Evolutionary conservation across 2,329 filamentous ascomycete species (phyloP), one percentile per base, ranked within the genome.

Genomic region (Botryosphaeria dothidea): DNA sequence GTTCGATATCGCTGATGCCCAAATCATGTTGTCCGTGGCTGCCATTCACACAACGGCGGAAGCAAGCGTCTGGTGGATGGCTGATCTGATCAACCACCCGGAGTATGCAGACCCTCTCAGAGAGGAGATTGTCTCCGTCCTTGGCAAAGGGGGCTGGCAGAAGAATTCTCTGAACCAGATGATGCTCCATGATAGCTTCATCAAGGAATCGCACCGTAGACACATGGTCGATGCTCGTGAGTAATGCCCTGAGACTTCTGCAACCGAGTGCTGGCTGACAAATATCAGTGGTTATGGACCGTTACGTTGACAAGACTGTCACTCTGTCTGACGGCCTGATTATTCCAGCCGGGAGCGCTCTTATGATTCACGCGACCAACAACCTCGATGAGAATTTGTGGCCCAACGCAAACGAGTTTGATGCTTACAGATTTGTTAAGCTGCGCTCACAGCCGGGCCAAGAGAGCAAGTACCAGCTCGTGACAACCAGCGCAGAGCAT

Each of bases 381-480:
- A 60, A 60, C 56, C 25, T 46, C 21, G 48, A 54, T 27, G 56
- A 60, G 8, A 1, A 7, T 2, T 11, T 36, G n/a, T 60, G 36
- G 25, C 56, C 56, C 25, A n/a, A 25, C 9, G 56, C 56, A 3
- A 21, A 9, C 4, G 13, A 5, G 7, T 60, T 60, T 8, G 56
- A 60, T 3, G 56, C 25, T 4, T 34, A 56, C 27, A 49, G 61
- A 17, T 65, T 65, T 27, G 8, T 38, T 0, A 56, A 46, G 27
- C 25, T 54, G 3, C 48, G 61, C 61, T 31, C 64, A 72, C 57
- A 71, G 72, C 41, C 56, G 1, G 56, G 56, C 56, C 25, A 60
- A 31, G 71, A 68, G 0, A 69, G 66, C 11, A 73, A 70, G 31
- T 38, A 60, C 9, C 65, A 68, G 11, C 70, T 69, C 9, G 48